phyloP scores from a whole-genome alignment of 2,329 filamentous ascomycete genomes.

The Didymellaceae sp. region DNA sequence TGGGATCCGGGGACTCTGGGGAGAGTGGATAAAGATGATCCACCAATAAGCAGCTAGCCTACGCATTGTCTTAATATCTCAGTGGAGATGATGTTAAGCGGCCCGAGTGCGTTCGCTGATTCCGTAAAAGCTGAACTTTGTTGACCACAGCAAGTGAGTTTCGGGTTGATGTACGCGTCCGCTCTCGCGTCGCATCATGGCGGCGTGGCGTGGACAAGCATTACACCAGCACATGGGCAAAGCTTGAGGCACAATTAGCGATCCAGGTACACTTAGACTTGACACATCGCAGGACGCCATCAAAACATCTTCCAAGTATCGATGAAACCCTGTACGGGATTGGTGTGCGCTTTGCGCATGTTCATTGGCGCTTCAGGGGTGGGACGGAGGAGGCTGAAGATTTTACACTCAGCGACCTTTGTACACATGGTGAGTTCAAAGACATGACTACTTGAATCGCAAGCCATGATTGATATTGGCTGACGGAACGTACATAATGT shows the following conservation, averaged over 20 bases:
- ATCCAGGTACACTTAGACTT: no score
- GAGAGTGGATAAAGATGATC: slow-evolving; percentile 24
- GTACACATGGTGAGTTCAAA: no score
- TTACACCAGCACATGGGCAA: not conserved
- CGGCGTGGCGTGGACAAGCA: slow-evolving; percentile 14
- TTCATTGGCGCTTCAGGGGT: no score
- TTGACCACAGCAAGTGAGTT: not conserved
- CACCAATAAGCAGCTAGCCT: slow-evolving; percentile 24
- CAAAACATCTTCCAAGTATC: no score
- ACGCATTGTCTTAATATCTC: not conserved
- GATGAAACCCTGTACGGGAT: no score
- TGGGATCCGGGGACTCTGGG: slow-evolving; percentile 21
- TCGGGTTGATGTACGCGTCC: not conserved
- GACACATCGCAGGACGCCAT: no score
- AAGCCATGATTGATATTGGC: no score
- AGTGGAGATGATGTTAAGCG: not conserved
- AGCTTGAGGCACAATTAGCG: slow-evolving; percentile 6
- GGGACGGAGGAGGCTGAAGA: no score
- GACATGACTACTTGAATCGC: no score
- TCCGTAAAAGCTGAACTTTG: not conserved
- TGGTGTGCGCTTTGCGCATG: no score
- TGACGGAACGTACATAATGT: no score
- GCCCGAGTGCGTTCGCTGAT: not conserved
- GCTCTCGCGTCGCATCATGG: slow-evolving; percentile 6
- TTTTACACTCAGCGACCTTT: no score